These are phyloP conservation scores for Jaapia argillacea DNA, from an alignment of 768 basidiomycete genomes.

Conservation along the genomic window DNA sequence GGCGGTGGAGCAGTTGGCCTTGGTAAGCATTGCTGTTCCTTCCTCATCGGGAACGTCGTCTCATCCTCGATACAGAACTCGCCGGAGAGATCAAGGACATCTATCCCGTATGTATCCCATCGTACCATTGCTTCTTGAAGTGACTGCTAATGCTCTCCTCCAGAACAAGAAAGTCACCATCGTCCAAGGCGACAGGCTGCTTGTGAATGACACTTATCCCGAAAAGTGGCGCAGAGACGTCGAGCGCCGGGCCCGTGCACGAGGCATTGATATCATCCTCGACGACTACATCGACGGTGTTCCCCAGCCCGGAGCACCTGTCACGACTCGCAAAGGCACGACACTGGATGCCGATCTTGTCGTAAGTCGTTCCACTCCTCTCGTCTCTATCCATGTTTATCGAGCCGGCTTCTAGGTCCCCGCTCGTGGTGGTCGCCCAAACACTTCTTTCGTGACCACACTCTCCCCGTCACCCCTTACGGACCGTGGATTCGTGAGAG, in stretches of 20 bases:
- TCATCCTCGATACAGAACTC: conserved; percentile 20
- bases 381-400: background rate
- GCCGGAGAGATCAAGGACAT: conserved; percentile 34
- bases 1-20: conserved; percentile 31
- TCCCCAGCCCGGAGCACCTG: conserved; percentile 23
- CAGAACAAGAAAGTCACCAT: conserved; percentile 44
- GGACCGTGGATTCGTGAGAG: conserved; percentile 34
- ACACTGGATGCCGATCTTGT: conserved; percentile 45
- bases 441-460: conserved; percentile 38
- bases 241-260: conserved; percentile 16
- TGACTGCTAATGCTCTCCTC: background rate
- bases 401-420: conserved; percentile 12
- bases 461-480: conserved; percentile 28
- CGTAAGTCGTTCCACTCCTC: conserved; percentile 24
- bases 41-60: background rate
- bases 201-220: conserved; percentile 50
- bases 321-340: conserved; percentile 43
- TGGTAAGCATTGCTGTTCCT: conserved; percentile 20
- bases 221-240: conserved; percentile 39
- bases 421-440: conserved; percentile 27
- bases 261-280: conserved; percentile 8
- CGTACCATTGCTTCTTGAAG: background rate
- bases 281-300: conserved; percentile 16
- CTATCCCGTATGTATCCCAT: conserved; percentile 24
- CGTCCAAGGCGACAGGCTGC: conserved; percentile 41